Conservation (phyloP, 2,329 filamentous ascomycete species). For the Cadophora sp. region DNA sequence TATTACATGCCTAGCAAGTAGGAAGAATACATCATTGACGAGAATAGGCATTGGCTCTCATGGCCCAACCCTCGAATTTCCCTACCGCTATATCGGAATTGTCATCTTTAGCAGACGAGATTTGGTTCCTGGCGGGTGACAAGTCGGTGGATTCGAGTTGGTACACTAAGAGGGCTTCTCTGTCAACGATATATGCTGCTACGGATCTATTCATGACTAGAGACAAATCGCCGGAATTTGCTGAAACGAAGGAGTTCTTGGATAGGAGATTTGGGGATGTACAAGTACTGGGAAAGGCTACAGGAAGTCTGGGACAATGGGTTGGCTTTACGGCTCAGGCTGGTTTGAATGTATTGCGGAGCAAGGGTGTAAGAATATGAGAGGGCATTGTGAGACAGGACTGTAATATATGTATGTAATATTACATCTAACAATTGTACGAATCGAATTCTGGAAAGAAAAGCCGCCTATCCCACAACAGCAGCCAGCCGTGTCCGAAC, state of each 20-base stretch:
- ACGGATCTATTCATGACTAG: conserved; percentile 95
- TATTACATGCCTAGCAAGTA: not conserved
- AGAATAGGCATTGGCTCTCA: conserved; percentile 76
- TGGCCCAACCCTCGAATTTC: conserved; percentile 84
- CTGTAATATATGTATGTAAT: conserved; percentile 21
- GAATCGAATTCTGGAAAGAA: not conserved
- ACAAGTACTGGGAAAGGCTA: conserved; percentile 64
- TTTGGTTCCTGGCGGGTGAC: conserved; percentile 87
- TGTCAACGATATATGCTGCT: conserved; percentile 74
- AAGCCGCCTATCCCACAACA: not conserved
- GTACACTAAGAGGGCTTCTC: conserved; percentile 76
- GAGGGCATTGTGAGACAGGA: not conserved
- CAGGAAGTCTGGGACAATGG: conserved; percentile 76
- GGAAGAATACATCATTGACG: not conserved
- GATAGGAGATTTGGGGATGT: conserved; percentile 73
- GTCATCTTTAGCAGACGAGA: conserved; percentile 85
- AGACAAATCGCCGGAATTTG: conserved; percentile 75
- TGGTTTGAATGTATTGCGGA: conserved; percentile 81
- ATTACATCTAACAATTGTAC: conserved; percentile 7
- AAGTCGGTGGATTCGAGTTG: conserved; percentile 81
- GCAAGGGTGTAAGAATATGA: conserved; percentile 79
- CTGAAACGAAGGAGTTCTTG: conserved; percentile 81
- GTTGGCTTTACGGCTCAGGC: conserved; percentile 81
- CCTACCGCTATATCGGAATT: conserved; percentile 80
- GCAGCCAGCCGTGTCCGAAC: conserved; percentile 8